Evolutionary conservation across 495 filamentous ascomycete genomes (phyloP).

Genomic region (Trichoderma asperelloides): DNA sequence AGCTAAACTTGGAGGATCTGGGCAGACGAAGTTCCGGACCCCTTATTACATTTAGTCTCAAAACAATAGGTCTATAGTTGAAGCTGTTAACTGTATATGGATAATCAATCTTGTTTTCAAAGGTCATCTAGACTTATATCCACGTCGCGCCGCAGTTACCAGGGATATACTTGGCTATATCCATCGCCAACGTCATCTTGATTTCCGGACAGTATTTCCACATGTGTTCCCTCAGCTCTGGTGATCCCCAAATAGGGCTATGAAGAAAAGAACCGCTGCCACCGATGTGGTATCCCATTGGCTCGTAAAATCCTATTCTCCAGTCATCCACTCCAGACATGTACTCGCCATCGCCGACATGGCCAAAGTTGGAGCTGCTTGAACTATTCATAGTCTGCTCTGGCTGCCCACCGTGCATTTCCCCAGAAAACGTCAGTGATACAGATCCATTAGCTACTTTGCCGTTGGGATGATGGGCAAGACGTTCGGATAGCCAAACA

Average conservation of each 20-base stretch:
- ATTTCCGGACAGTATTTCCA: conserved; percentile 46
- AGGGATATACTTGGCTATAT: conserved; percentile 32
- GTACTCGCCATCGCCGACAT: conserved; percentile 20
- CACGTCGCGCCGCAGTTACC: conserved; percentile 28
- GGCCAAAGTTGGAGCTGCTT: background rate
- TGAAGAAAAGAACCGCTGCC: conserved; percentile 30
- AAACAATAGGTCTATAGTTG: background rate
- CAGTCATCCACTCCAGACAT: conserved; percentile 32
- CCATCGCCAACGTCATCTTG: conserved; percentile 43
- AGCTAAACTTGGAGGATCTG: background rate
- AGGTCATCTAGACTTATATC: conserved; percentile 13
- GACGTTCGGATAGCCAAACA: conserved; percentile 39
- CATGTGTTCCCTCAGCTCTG: conserved; percentile 31
- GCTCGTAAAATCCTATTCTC: conserved; percentile 38
- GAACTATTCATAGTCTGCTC: background rate
- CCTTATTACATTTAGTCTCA: background rate
- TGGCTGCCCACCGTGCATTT: conserved; percentile 24
- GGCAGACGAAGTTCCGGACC: background rate
- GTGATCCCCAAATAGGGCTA: conserved; percentile 31
- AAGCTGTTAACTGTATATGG: background rate
- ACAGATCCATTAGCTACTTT: conserved; percentile 36
- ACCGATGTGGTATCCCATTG: conserved; percentile 47
- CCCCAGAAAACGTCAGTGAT: conserved; percentile 35
- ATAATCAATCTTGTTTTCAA: background rate
- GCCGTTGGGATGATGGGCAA: conserved; percentile 31